Evolutionary conservation across 2,329 filamentous ascomycete species (phyloP), one percentile per base, ranked within the genome.

Genomic region (Zopfia rhizophila): DNA sequence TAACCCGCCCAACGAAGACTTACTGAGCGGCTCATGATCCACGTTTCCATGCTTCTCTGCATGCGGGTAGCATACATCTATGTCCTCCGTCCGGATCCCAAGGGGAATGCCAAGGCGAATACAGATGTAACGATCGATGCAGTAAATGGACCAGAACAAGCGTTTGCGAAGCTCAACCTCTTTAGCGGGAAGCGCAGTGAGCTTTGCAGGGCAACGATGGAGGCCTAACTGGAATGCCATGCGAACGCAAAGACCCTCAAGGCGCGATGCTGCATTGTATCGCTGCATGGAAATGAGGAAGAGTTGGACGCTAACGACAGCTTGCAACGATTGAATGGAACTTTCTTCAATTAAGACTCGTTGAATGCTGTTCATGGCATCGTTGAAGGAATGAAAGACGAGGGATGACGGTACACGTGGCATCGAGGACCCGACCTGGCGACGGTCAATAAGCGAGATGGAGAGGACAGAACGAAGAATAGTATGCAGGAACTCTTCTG

Each of bases 121-220:
- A 7, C 54, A 60, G 1, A 63, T 55, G 24, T 63, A 60, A 33
- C 58, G 46, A 38, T 63, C 60, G 18, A 63, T 56, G 28, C 58
- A 63, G 24, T 56, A 55, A 7, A 58, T 53, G 13, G 56, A 58
- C 60, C 60, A 63, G 25, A 63, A 63, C 12, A 63, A 21, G 7
- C 56, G 58, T 38, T 63, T 63, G n/a, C 58, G 51, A 10, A 63
- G 25, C 30, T 58, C 56, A 1, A 39, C 31, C 17, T 60, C 56
- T 25, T 55, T 57, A 5, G 38, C 42, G n/a, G 49, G 12, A 4
- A 25, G 14, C 4, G 27, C 12, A 12, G 19, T 25, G 5, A 33
- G 45, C n/a, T 39, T 40, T 23, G 37, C 13, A 8, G 58, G 60
- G 32, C 58, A 63, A 28, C 47, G 38, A 31, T 61, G 35, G 3